Evolutionary conservation across 768 basidiomycete genomes (phyloP).

Genomic region (Boletales sp.): DNA sequence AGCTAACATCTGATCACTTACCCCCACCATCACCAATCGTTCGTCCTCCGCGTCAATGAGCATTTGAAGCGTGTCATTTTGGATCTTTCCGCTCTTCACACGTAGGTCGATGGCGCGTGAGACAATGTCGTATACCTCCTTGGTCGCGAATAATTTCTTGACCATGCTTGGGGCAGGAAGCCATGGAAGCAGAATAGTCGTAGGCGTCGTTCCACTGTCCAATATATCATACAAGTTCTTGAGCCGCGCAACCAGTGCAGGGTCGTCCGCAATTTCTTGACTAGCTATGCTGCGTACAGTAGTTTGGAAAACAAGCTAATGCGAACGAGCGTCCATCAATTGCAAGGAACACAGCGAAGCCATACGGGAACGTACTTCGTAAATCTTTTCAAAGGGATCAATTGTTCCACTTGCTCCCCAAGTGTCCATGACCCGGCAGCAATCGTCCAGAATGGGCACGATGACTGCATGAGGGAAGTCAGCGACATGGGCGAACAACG

Average conservation of each 20-base stretch:
- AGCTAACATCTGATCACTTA: constrained; percentile 32
- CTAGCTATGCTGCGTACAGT: constrained; percentile 67
- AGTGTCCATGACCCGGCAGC: constrained; percentile 52
- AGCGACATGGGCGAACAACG: too few relatives aligned
- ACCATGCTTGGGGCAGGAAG: constrained; percentile 71
- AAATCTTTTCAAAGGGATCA: constrained; percentile 70
- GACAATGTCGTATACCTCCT: constrained; percentile 71
- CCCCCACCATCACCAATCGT: constrained; percentile 64
- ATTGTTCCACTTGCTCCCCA: constrained; percentile 66
- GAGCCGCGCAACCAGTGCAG: constrained; percentile 56
- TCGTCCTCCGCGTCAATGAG: constrained; percentile 71
- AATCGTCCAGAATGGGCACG: constrained; percentile 7
- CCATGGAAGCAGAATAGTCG: constrained; percentile 74
- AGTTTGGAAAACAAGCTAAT: constrained; percentile 67
- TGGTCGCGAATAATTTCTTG: constrained; percentile 67
- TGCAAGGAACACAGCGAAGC: background rate
- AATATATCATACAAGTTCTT: constrained; percentile 64
- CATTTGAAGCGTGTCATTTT: constrained; percentile 71
- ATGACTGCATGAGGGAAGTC: too few relatives aligned
- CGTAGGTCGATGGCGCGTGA: constrained; percentile 53
- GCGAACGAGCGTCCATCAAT: background rate
- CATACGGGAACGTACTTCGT: constrained; percentile 45
- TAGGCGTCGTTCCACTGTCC: constrained; percentile 68
- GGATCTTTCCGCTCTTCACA: constrained; percentile 50
- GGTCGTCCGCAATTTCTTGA: constrained; percentile 67